Evolutionary conservation across 306 rosid genomes (phyloP).

Genomic region (Arachis stenosperma): DNA sequence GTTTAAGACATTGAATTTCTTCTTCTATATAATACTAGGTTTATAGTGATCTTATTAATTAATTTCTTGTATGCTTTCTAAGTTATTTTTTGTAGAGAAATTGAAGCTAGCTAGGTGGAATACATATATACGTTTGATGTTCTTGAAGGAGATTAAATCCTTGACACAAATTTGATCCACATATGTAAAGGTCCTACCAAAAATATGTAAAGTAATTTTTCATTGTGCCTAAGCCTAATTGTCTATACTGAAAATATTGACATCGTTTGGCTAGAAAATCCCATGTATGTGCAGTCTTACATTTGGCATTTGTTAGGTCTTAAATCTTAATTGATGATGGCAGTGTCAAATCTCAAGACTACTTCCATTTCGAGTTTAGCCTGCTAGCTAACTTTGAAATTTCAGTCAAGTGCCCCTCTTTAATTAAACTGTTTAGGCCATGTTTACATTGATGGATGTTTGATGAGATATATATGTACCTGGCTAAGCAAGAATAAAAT

Average conservation of each 20-base stretch:
- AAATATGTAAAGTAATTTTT: too few relatives aligned
- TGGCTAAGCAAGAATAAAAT: too few relatives aligned
- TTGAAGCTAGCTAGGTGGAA: conserved; percentile 26
- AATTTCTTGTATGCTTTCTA: not conserved
- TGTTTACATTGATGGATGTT: not conserved
- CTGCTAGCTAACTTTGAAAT: not conserved
- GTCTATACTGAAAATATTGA: too few relatives aligned
- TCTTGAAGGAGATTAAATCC: not conserved
- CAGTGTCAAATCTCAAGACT: not conserved
- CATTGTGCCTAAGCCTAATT: too few relatives aligned
- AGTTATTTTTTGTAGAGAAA: not conserved
- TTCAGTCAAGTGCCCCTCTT: not conserved
- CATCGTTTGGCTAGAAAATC: too few relatives aligned
- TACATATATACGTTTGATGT: not conserved
- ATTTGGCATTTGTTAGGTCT: not conserved
- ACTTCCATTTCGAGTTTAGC: not conserved
- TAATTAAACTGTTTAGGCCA: not conserved
- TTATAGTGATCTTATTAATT: not conserved
- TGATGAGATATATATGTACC: not conserved
- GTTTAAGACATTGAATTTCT: conserved; percentile 39
- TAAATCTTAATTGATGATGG: not conserved
- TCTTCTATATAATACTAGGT: not conserved
- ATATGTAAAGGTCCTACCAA: too few relatives aligned
- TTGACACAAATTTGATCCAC: not conserved
- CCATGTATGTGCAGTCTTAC: not conserved